Base-by-base conservation (phyloP, 164 flowering plant genomes). In the grape (Vitis vinifera) region DNA sequence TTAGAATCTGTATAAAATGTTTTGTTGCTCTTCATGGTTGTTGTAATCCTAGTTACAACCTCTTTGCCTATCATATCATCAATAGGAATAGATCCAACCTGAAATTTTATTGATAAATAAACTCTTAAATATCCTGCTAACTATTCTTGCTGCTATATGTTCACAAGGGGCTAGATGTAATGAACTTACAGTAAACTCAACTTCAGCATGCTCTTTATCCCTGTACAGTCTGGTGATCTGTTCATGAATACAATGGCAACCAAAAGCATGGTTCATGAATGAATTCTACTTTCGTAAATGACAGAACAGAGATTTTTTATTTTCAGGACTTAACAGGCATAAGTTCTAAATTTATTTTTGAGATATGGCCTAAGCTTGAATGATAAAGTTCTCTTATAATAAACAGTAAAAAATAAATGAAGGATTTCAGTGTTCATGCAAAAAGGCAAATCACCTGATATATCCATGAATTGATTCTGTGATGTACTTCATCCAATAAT, bases 1-100 rank as follows among this genome's bases (percentile, higher is more conserved):
- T 84, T 92, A n/a, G 99, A 92, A 81, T 94, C 97, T 53, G 99
- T 92, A 73, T 81, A 94, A 76, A 94, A 92, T 27, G 89, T 86
- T 76, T 85, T 89, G 62, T 95, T 87, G 63, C 87, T 88, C 71
- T 68, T 68, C 92, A 93, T 75, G 37, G 75, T 65, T 50, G 94
- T 90, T 10, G 78, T 74, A 64, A 95, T 84, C 65, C 88, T 88
- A 69, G 96, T 79, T 23, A 67, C 74, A 53, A 95, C 77, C 78
- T 95, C 99, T 79, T 93, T 95, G 29, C 99, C 97, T 55, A 78
- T 59, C 67, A 88, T 88, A 86, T 95, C 97, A 77, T 85, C 92
- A 70, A 89, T 73, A 13, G 94, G 93, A 70, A 92, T 82, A n/a
- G 91, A 89, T 11, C 93, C 94, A 70, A 90, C 86, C 94, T 88